These are phyloP conservation scores for Trametes sanguinea DNA, from an alignment of 768 basidiomycete species.

Conservation along the genomic window DNA sequence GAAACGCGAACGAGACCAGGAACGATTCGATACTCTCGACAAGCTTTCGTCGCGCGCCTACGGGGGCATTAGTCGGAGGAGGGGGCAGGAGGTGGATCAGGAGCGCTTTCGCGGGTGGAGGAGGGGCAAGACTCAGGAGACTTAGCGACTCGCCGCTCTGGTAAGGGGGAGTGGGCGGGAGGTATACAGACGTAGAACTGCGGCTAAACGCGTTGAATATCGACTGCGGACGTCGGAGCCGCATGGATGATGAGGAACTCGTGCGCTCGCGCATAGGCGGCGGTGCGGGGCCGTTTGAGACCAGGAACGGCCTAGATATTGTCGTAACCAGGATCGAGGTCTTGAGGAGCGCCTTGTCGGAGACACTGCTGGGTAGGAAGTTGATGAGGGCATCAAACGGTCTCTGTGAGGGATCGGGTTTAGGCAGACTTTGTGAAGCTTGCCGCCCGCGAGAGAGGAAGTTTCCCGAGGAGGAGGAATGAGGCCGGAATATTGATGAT, in stretches of 20 bases:
- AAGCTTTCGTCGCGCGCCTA: slow-evolving; percentile 31
- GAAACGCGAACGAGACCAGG: slow-evolving; percentile 38
- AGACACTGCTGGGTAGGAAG: slow-evolving; percentile 34
- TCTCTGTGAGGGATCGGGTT: slow-evolving; percentile 36
- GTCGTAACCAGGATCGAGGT: slow-evolving; percentile 44
- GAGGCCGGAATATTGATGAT: slow-evolving; percentile 15
- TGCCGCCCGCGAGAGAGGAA: slow-evolving; percentile 14
- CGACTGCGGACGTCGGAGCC: slow-evolving; percentile 15
- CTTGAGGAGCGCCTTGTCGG: slow-evolving; percentile 40
- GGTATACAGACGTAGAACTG: slow-evolving; percentile 17
- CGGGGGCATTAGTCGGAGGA: slow-evolving; percentile 13
- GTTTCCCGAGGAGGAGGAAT: slow-evolving; percentile 11
- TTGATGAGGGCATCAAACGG: slow-evolving; percentile 43
- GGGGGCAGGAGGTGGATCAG: slow-evolving; percentile 37
- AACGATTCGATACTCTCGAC: slow-evolving; percentile 42
- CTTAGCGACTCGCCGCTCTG: slow-evolving; percentile 19
- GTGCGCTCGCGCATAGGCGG: slow-evolving; percentile 2
- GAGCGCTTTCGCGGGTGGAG: slow-evolving; percentile 25
- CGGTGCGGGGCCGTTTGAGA: slow-evolving; percentile 17
- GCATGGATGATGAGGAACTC: slow-evolving; percentile 10
- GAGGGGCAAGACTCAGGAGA: neutral
- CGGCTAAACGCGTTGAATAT: slow-evolving; percentile 14
- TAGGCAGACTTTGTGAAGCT: slow-evolving; percentile 24
- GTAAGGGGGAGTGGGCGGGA: slow-evolving; percentile 14
- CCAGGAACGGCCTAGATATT: slow-evolving; percentile 40